Evolutionary conservation across 495 filamentous ascomycete genomes (phyloP).

Genomic region (Penicillium simplicissimum): DNA sequence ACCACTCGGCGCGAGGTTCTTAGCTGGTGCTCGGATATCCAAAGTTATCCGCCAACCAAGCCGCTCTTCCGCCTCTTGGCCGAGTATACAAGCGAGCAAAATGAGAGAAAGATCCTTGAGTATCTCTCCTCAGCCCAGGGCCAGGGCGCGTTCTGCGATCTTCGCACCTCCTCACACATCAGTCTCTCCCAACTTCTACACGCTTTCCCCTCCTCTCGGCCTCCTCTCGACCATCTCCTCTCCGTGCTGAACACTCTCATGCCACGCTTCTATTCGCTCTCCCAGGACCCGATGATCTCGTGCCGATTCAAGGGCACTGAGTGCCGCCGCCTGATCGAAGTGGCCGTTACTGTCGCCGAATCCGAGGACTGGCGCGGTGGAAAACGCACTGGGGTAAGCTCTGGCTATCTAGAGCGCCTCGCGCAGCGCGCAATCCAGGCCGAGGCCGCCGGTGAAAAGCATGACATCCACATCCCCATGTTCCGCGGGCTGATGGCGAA

Average conservation of each 20-base stretch:
- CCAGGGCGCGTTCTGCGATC: slow-evolving; percentile 91
- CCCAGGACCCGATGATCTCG: slow-evolving; percentile 89
- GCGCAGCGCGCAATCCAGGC: slow-evolving; percentile 68
- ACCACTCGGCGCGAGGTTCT: slow-evolving; percentile 89
- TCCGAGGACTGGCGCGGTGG: slow-evolving; percentile 75
- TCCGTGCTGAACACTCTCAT: slow-evolving; percentile 82
- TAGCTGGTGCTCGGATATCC: slow-evolving; percentile 93
- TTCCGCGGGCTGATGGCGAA: slow-evolving; percentile 99
- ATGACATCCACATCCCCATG: slow-evolving; percentile 81
- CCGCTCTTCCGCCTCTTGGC: slow-evolving; percentile 80
- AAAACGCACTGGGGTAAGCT: slow-evolving; percentile 67
- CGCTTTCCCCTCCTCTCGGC: slow-evolving; percentile 89
- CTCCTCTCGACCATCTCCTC: slow-evolving; percentile 78
- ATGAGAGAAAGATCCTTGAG: slow-evolving; percentile 83
- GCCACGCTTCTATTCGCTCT: slow-evolving; percentile 97
- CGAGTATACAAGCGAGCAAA: slow-evolving; percentile 74
- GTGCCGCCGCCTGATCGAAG: slow-evolving; percentile 82
- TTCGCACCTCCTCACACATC: slow-evolving; percentile 85
- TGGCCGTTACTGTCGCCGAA: slow-evolving; percentile 93
- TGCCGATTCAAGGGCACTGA: slow-evolving; percentile 65
- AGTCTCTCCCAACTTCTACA: slow-evolving; percentile 80
- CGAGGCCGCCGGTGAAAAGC: slow-evolving; percentile 50
- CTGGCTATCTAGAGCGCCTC: slow-evolving; percentile 83
- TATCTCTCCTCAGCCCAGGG: slow-evolving; percentile 89
- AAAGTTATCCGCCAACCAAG: slow-evolving; percentile 90